phyloP scores from a whole-genome alignment of 768 basidiomycete genomes.

The Phlebiopsis flavidoalba region DNA sequence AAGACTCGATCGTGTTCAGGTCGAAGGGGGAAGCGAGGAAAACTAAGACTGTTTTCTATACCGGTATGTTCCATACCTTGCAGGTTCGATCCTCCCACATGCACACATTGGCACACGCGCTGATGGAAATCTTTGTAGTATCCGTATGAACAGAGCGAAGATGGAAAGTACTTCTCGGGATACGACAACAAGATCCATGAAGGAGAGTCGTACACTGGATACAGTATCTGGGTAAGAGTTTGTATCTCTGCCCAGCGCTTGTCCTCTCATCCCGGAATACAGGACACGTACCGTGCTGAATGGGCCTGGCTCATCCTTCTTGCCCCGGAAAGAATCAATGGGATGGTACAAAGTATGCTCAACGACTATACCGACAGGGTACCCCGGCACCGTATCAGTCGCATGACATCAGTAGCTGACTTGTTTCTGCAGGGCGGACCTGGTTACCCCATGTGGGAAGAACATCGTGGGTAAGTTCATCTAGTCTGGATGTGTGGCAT shows the following conservation, averaged over 20 bases:
- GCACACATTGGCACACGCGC: not conserved
- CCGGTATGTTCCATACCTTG: conserved; percentile 57
- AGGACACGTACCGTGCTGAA: conserved; percentile 76
- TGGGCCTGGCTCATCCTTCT: conserved; percentile 79
- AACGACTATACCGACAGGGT: conserved; percentile 73
- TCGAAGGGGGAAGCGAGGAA: conserved; percentile 30
- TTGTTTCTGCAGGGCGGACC: conserved; percentile 44
- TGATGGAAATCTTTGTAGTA: conserved; percentile 39
- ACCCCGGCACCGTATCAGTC: not conserved
- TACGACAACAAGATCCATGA: conserved; percentile 64
- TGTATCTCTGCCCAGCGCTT: not conserved
- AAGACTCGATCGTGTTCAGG: conserved; percentile 34
- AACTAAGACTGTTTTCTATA: conserved; percentile 41
- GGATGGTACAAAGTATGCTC: conserved; percentile 76
- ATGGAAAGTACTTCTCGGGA: conserved; percentile 67
- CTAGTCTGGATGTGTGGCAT: too few relatives aligned
- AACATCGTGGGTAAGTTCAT: conserved; percentile 56
- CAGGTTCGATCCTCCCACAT: conserved; percentile 33
- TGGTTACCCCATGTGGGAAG: conserved; percentile 93
- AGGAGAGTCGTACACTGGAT: conserved; percentile 72
- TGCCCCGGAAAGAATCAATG: conserved; percentile 70
- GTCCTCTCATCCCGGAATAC: not conserved
- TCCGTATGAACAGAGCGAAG: conserved; percentile 71
- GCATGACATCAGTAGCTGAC: not conserved
- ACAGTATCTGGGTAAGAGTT: conserved; percentile 65